phyloP scores from a whole-genome alignment of 768 basidiomycete genomes.

The Lentinula boryana region DNA sequence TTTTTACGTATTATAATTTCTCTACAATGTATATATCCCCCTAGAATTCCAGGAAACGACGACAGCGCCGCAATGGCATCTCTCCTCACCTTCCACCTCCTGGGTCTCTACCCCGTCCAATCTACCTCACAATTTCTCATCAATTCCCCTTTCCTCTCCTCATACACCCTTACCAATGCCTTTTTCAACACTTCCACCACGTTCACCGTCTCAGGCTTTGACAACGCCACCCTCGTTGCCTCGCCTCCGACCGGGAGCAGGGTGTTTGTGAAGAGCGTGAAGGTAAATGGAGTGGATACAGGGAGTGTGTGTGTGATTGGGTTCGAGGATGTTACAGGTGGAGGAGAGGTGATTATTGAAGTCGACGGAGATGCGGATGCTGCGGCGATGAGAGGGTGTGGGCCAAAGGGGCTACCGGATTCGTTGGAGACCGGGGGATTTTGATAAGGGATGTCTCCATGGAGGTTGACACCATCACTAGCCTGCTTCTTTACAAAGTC shows the following conservation, averaged over 20 bases:
- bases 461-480: too few species aligned
- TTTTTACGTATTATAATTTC: not conserved
- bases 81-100: conserved; percentile 41
- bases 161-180: conserved; percentile 34
- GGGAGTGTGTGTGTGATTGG: conserved; percentile 38
- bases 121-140: conserved; percentile 41
- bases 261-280: conserved; percentile 38
- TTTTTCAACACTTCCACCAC: conserved; percentile 31
- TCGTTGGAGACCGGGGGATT: conserved; percentile 37
- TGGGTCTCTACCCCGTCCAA: conserved; percentile 45
- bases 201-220: conserved; percentile 37
- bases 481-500: too few species aligned
- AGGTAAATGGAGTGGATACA: conserved; percentile 30
- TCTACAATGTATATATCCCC: not conserved
- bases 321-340: conserved; percentile 37
- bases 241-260: conserved; percentile 33
- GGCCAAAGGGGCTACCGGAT: conserved; percentile 27
- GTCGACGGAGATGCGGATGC: conserved; percentile 32
- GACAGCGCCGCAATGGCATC: conserved; percentile 50
- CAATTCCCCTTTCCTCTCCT: conserved; percentile 41
- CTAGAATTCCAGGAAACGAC: conserved; percentile 45
- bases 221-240: conserved; percentile 26
- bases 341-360: conserved; percentile 37
- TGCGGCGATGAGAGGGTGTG: conserved; percentile 33
- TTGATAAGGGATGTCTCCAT: not conserved